phyloP scores from a whole-genome alignment of 2,329 filamentous ascomycete genomes.

The Nectriaceae sp. region DNA sequence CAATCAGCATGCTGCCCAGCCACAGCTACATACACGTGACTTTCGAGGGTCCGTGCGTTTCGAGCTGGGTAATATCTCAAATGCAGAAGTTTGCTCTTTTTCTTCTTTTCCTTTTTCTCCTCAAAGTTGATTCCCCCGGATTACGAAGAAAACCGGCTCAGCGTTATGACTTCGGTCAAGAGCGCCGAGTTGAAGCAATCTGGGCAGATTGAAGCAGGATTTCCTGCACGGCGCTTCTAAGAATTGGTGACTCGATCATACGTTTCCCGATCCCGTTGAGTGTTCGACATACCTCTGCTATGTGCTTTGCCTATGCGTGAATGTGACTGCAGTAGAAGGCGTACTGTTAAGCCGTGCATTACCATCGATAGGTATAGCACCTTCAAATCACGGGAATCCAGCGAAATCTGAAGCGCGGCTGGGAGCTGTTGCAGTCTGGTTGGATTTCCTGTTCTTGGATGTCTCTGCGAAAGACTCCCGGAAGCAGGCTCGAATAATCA shows the following conservation, averaged over 20 bases:
- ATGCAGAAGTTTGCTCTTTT: slow-evolving; percentile 7
- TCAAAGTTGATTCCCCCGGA: slow-evolving; percentile 58
- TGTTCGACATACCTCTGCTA: slow-evolving; percentile 51
- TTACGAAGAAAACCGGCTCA: slow-evolving; percentile 57
- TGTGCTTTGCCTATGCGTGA: neutral
- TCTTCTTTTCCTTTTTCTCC: slow-evolving; percentile 32
- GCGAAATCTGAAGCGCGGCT: no score
- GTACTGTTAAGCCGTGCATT: no score
- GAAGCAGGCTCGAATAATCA: no score
- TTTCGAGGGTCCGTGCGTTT: slow-evolving; percentile 26
- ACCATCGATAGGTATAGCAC: no score
- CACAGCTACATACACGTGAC: slow-evolving; percentile 22
- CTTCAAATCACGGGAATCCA: no score
- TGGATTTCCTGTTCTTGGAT: no score
- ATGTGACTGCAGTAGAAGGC: no score
- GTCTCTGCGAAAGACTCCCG: no score
- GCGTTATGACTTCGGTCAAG: slow-evolving; percentile 41
- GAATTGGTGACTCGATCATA: slow-evolving; percentile 61
- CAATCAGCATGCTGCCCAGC: slow-evolving; percentile 20
- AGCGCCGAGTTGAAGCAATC: slow-evolving; percentile 58
- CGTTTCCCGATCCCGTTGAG: slow-evolving; percentile 66
- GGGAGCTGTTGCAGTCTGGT: no score
- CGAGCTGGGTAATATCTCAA: slow-evolving; percentile 18
- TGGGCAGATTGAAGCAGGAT: slow-evolving; percentile 55
- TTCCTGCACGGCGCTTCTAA: slow-evolving; percentile 57